Conservation (phyloP, 2,329 filamentous ascomycete species). For the Fusarium continuum region DNA sequence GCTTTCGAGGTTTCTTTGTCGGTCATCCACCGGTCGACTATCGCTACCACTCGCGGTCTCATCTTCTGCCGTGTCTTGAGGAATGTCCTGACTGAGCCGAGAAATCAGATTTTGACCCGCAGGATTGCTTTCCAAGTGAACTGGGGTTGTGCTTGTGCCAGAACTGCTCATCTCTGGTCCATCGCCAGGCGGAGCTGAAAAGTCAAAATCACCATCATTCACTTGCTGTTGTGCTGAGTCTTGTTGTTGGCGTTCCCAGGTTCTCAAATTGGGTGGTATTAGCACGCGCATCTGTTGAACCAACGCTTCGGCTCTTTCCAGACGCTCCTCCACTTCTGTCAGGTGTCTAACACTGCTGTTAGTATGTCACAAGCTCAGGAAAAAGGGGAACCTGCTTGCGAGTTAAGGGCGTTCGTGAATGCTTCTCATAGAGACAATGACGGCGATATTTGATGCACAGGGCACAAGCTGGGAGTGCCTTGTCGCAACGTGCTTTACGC, state of each 20-base stretch:
- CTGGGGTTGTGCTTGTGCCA: background rate
- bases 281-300: conserved; percentile 45
- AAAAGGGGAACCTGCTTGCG: conserved; percentile 48
- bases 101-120: background rate
- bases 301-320: conserved; percentile 49
- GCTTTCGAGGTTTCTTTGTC: conserved; percentile 44
- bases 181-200: conserved; percentile 5
- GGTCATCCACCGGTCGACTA: conserved; percentile 11
- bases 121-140: background rate
- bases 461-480: conserved; percentile 50
- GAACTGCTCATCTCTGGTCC: background rate
- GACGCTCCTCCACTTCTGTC: conserved; percentile 55
- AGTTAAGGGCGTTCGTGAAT: conserved; percentile 58
- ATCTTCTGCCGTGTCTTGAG: background rate
- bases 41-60: background rate
- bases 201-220: conserved; percentile 18
- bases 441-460: conserved; percentile 55
- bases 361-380: background rate
- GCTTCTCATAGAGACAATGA: conserved; percentile 59
- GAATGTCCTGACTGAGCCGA: background rate
- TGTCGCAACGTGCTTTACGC: conserved; percentile 53
- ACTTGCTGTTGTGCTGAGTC: background rate
- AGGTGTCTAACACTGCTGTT: conserved; percentile 47
- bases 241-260: conserved; percentile 14
- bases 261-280: conserved; percentile 41